Conservation (phyloP, 2,329 filamentous ascomycete species). For the Penicillium sp. region DNA sequence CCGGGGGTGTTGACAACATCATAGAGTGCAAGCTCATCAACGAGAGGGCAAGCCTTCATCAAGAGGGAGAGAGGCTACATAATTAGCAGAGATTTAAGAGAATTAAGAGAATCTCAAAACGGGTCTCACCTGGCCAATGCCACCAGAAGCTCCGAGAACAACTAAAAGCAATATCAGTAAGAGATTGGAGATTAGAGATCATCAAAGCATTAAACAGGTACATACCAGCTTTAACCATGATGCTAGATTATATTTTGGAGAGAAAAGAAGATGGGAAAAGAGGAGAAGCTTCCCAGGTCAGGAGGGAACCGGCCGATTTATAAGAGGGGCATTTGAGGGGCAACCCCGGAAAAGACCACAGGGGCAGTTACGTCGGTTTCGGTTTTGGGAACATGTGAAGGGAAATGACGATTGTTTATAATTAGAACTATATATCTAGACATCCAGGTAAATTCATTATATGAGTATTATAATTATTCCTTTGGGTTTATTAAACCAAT, state of each 20-base stretch:
- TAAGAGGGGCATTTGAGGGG: slow-evolving; percentile 18
- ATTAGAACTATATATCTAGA: not conserved
- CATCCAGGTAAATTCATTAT: no score
- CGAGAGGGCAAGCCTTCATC: slow-evolving; percentile 81
- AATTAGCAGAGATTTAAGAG: not conserved
- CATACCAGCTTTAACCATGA: slow-evolving; percentile 51
- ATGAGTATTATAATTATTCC: no score
- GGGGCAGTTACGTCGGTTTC: not conserved
- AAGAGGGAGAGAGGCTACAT: slow-evolving; percentile 88
- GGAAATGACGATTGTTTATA: not conserved
- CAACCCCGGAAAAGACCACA: slow-evolving; percentile 15
- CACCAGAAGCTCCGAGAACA: slow-evolving; percentile 94
- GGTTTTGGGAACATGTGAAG: not conserved
- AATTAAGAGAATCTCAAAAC: slow-evolving; percentile 4
- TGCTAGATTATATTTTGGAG: slow-evolving; percentile 23
- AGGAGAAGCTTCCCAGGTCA: slow-evolving; percentile 7
- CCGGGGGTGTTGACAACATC: slow-evolving; percentile 99
- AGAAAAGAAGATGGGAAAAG: slow-evolving; percentile 6
- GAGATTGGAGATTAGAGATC: not conserved
- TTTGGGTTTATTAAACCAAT: no score
- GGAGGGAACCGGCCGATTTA: slow-evolving; percentile 11
- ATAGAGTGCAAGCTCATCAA: slow-evolving; percentile 93
- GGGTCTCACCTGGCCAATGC: slow-evolving; percentile 88
- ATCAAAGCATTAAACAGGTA: not conserved
- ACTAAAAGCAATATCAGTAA: slow-evolving; percentile 41